Evolutionary conservation across 345 rosid species (phyloP), one percentile per base, ranked within the genome.

Genomic region (Populus euphratica): DNA sequence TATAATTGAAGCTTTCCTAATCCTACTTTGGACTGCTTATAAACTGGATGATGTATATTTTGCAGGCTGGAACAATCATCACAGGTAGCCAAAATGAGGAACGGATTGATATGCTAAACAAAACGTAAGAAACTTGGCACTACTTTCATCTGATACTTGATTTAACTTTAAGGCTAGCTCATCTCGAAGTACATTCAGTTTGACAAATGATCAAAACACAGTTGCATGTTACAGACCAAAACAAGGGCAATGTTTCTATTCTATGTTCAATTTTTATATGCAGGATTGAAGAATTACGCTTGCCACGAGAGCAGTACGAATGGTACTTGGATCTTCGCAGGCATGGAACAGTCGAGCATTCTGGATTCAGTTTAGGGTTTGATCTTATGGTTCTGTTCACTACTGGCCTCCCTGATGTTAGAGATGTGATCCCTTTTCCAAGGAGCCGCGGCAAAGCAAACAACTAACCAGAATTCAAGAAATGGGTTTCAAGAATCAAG

Each of bases 81-180:
- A 75, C 87, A 2, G 98, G 99, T 39, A 84, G 92, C 90, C 97
- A 95, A 85, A 91, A 80, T 47, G 99, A 95, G 83, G 98, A 93
- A 80, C 90, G 98, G 36, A 17, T 91, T 43, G 84, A 86, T 64
- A 50, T 73, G 61, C 74, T 95, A 27, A 73, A 77, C 70, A 36
- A 76, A 49, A 95, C 94, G 97, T 90, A 78, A 79, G 29, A 17
- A 41, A 44, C 16, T 47, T 64, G 20, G 20, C 72, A 62, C 17
- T 23, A 17, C 18, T 39, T 41, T 8, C 44, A 41, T 9, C 2
- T 41, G 13, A 41, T 41, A 1, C 44, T 41, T 10, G 44, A 9
- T 8, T 41, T 41, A 41, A 41, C 12, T 41, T 36, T 36, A 36
- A 5, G 39, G 39, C 39, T 36, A 36, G 39, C 39, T 36, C 8